Evolutionary conservation across 2,329 filamentous ascomycete species (phyloP).

Genomic region (Xylariomycetidae sp.): DNA sequence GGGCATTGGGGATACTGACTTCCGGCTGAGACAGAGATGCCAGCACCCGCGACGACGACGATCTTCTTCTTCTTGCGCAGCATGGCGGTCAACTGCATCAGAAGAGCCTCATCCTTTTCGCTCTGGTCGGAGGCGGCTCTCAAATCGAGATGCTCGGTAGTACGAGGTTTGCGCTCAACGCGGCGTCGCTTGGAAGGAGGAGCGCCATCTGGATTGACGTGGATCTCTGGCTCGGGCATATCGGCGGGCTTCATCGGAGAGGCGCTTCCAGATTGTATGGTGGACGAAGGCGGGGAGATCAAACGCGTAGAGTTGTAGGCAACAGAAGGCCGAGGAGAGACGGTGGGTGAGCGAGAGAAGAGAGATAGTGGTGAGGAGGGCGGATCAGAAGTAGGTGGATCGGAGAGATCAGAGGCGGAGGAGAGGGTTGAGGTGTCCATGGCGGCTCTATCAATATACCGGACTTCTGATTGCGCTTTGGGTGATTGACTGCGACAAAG

Average conservation of each 20-base stretch:
- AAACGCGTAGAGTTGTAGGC: conserved; percentile 38
- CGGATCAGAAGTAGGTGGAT: conserved; percentile 31
- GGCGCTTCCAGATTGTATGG: conserved; percentile 41
- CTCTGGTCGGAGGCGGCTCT: conserved; percentile 42
- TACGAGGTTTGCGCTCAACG: conserved; percentile 57
- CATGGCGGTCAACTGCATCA: conserved; percentile 66
- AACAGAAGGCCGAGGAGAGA: conserved; percentile 34
- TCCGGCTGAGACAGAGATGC: conserved; percentile 94
- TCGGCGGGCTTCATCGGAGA: conserved; percentile 44
- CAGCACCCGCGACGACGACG: conserved; percentile 90
- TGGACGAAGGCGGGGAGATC: conserved; percentile 45
- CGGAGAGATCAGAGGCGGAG: conserved; percentile 24
- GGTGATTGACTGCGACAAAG: too few relatives aligned
- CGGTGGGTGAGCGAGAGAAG: conserved; percentile 47
- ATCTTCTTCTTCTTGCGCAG: conserved; percentile 91
- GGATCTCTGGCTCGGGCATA: conserved; percentile 31
- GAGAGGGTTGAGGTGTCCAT: conserved; percentile 21
- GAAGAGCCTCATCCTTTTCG: conserved; percentile 48
- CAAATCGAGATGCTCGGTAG: conserved; percentile 77
- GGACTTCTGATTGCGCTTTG: neutral
- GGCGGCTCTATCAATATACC: conserved; percentile 3
- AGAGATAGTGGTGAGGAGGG: conserved; percentile 50
- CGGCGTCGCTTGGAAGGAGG: conserved; percentile 73
- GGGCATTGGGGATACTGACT: conserved; percentile 31
- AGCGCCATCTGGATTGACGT: conserved; percentile 48